phyloP scores from a whole-genome alignment of 192 early-diverging fungal genomes.

The Backusella circina region DNA sequence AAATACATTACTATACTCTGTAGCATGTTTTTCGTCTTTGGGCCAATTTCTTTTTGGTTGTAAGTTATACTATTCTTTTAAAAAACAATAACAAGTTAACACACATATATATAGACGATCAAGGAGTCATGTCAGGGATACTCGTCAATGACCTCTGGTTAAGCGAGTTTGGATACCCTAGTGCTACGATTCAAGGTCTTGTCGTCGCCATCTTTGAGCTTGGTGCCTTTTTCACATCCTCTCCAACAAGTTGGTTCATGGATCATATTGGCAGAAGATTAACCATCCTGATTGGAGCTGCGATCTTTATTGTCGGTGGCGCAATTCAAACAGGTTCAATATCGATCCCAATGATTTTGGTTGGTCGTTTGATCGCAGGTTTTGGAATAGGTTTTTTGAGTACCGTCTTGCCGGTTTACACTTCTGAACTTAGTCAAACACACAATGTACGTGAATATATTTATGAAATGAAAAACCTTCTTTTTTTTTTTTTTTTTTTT shows the following conservation, averaged over 20 bases:
- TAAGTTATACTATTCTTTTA: background rate
- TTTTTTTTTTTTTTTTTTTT: too few species aligned
- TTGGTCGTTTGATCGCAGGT: conserved; percentile 48
- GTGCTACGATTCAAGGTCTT: conserved; percentile 5
- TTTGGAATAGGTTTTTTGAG: conserved; percentile 52
- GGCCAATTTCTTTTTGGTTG: conserved; percentile 52
- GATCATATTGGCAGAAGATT: conserved; percentile 42
- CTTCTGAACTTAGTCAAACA: conserved; percentile 51
- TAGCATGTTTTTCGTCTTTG: conserved; percentile 31
- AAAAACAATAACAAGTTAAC: background rate
- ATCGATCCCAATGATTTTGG: conserved; percentile 40
- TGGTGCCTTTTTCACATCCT: conserved; percentile 8
- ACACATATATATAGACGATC: conserved; percentile 24
- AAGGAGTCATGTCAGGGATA: conserved; percentile 45
- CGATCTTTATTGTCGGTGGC: conserved; percentile 53
- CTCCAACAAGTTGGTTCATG: conserved; percentile 14
- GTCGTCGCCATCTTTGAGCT: conserved; percentile 6
- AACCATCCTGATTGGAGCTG: conserved; percentile 42
- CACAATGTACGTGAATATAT: conserved; percentile 4
- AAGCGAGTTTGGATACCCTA: conserved; percentile 1
- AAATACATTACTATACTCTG: conserved; percentile 10
- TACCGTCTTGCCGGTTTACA: conserved; percentile 24
- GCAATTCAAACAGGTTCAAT: conserved; percentile 48
- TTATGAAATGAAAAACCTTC: too few species aligned
- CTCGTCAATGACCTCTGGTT: conserved; percentile 19